These are phyloP conservation scores for Zygoascus sp. DNA, from an alignment of 1,139 yeast genomes.

Conservation along the genomic window DNA sequence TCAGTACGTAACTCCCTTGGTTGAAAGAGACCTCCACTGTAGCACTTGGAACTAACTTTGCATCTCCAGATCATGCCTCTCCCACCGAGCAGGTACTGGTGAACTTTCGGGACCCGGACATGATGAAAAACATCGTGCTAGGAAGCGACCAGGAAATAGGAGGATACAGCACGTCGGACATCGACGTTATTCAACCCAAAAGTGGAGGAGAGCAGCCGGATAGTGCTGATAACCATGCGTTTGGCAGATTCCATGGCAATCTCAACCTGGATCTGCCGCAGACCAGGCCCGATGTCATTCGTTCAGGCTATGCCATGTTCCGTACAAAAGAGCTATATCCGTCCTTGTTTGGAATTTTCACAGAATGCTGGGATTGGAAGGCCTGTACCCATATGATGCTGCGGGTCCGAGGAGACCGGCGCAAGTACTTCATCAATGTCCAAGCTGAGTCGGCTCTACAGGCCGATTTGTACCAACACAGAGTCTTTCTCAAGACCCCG, in stretches of 20 bases:
- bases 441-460: constrained; percentile 77
- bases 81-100: constrained; percentile 35
- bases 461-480: constrained; percentile 78
- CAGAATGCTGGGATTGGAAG: constrained; percentile 57
- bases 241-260: constrained; percentile 66
- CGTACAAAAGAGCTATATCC: constrained; percentile 45
- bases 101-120: constrained; percentile 48
- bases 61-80: constrained; percentile 13
- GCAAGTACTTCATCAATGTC: constrained; percentile 73
- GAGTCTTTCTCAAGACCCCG: constrained; percentile 66
- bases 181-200: constrained; percentile 35
- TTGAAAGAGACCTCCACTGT: no score
- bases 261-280: constrained; percentile 71
- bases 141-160: constrained; percentile 73
- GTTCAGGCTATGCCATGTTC: constrained; percentile 85
- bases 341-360: constrained; percentile 27
- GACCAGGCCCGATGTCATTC: constrained; percentile 59
- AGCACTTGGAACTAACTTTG: neutral
- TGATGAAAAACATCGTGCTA: constrained; percentile 49
- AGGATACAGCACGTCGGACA: constrained; percentile 66
- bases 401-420: constrained; percentile 68
- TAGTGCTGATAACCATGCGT: constrained; percentile 17
- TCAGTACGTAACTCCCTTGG: constrained; percentile 5
- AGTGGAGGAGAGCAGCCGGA: constrained; percentile 7
- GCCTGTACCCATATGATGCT: constrained; percentile 55